Evolutionary conservation across 192 early-diverging fungal species (phyloP).

Genomic region (Diversispora eburnea): DNA sequence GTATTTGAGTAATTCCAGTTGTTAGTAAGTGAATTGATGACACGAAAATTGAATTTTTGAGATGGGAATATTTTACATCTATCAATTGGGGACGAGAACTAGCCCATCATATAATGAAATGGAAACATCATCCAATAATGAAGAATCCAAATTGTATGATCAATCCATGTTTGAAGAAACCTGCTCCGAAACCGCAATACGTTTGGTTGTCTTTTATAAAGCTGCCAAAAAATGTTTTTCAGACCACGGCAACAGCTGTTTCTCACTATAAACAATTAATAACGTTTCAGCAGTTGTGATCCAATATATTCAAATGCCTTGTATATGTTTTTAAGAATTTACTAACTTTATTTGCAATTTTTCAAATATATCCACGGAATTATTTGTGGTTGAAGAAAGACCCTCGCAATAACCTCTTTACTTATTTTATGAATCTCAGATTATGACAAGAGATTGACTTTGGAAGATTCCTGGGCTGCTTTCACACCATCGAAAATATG

Average conservation of each 20-base stretch:
- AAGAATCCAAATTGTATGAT: conserved; percentile 30
- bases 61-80: conserved; percentile 38
- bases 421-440: conserved; percentile 46
- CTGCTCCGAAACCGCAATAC: conserved; percentile 73
- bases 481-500: conserved; percentile 77
- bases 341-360: conserved; percentile 33
- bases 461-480: conserved; percentile 48
- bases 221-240: conserved; percentile 62
- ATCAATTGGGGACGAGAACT: conserved; percentile 42
- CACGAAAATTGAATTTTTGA: conserved; percentile 31
- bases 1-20: too few species aligned
- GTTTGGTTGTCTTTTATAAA: conserved; percentile 62
- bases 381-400: conserved; percentile 7
- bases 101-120: conserved; percentile 55
- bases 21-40: conserved; percentile 38
- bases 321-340: conserved; percentile 59
- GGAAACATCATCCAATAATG: conserved; percentile 69
- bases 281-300: conserved; percentile 66
- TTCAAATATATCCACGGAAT: conserved; percentile 39
- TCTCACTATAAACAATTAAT: conserved; percentile 71
- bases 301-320: conserved; percentile 83
- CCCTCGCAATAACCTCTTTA: conserved; percentile 9
- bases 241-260: conserved; percentile 71
- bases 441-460: conserved; percentile 54
- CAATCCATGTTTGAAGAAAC: conserved; percentile 34